These are phyloP conservation scores for California macrophylla DNA, from an alignment of 441 rosid species.

Conservation along the genomic window DNA sequence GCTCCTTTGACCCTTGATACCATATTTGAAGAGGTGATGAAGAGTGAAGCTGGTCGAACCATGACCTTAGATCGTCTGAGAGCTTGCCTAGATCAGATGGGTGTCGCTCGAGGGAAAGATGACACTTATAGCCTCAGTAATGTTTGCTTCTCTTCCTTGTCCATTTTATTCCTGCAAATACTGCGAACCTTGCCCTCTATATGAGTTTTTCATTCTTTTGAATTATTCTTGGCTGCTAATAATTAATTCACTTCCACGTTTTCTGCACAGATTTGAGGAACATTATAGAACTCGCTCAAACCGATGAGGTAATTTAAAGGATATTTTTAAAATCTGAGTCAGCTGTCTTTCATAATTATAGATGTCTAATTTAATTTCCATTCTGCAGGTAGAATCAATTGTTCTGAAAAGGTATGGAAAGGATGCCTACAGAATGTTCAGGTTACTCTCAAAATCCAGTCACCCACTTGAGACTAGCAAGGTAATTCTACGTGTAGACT, in stretches of 20 bases:
- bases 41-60: constrained; percentile 58
- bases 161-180: not conserved
- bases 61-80: constrained; percentile 65
- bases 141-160: not conserved
- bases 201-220: not conserved
- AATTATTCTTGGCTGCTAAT: constrained; percentile 15
- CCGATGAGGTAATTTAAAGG: constrained; percentile 52
- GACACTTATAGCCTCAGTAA: constrained; percentile 58
- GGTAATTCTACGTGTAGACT: constrained; percentile 27
- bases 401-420: constrained; percentile 60
- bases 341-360: constrained; percentile 7
- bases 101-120: constrained; percentile 30
- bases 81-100: constrained; percentile 46
- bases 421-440: constrained; percentile 69
- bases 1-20: constrained; percentile 53
- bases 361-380: constrained; percentile 14
- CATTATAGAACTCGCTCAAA: constrained; percentile 60
- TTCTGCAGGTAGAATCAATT: constrained; percentile 58
- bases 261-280: constrained; percentile 51
- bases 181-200: not conserved
- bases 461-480: constrained; percentile 62
- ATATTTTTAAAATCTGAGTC: constrained; percentile 11
- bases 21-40: constrained; percentile 78
- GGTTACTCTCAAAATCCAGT: constrained; percentile 44
- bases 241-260: constrained; percentile 12